Conservation (phyloP, 164 flowering plant genomes). For the Magnolia changhungtana region DNA sequence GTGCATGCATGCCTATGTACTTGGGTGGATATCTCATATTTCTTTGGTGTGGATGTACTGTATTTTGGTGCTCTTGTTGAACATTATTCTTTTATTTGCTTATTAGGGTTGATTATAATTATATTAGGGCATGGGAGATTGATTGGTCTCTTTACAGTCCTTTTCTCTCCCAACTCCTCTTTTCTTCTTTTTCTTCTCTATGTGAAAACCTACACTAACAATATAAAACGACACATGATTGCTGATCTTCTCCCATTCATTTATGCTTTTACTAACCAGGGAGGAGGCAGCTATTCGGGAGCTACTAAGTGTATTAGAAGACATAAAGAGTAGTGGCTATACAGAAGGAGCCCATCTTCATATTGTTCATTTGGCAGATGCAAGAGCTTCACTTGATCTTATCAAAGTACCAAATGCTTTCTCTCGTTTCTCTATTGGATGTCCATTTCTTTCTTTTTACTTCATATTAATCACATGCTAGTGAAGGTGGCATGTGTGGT, state of each 20-base stretch:
- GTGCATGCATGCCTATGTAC: too few species aligned
- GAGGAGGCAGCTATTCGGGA: slow-evolving; percentile 90
- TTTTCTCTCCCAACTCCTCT: too few species aligned
- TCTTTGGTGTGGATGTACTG: too few species aligned
- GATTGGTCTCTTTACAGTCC: too few species aligned
- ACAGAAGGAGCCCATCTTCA: slow-evolving; percentile 96
- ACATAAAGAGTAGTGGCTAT: slow-evolving; percentile 65
- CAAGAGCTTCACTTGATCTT: slow-evolving; percentile 70
- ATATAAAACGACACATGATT: background rate
- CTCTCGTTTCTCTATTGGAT: background rate
- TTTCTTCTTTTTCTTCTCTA: too few species aligned
- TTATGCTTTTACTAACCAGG: slow-evolving; percentile 38
- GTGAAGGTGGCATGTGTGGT: background rate
- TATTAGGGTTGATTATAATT: too few species aligned
- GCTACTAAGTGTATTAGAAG: slow-evolving; percentile 55
- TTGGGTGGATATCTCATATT: too few species aligned
- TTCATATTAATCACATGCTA: background rate
- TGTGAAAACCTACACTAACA: too few species aligned
- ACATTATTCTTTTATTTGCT: too few species aligned
- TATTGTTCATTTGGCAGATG: slow-evolving; percentile 92
- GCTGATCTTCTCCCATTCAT: background rate
- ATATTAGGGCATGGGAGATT: too few species aligned
- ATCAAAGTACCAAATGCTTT: slow-evolving; percentile 51
- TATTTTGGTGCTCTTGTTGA: too few species aligned
- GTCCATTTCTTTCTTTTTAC: too few species aligned